Evolutionary conservation across 176 grass and related monocot species (phyloP).

Genomic region (Alloteropsis semialata): DNA sequence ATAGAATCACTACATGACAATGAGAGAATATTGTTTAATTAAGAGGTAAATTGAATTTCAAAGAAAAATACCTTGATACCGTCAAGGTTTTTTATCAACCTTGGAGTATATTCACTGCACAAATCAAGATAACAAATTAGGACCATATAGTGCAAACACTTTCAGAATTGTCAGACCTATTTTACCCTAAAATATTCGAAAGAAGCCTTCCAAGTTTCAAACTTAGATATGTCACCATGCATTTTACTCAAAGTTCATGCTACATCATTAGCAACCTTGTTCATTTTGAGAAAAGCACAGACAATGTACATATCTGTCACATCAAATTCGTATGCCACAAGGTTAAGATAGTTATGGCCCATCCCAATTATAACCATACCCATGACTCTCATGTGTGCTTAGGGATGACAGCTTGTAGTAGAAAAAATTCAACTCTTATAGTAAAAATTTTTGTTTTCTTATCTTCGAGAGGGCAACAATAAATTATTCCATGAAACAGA

Average conservation of each 20-base stretch:
- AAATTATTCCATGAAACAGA: not conserved
- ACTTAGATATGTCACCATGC: not conserved
- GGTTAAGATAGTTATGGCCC: not conserved
- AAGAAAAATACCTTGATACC: conserved; percentile 69
- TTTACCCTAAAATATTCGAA: not conserved
- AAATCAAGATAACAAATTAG: conserved; percentile 38
- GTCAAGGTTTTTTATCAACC: conserved; percentile 84
- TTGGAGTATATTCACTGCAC: conserved; percentile 95
- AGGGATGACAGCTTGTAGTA: conserved; percentile 3
- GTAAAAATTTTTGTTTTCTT: not conserved
- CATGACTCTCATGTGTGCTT: not conserved
- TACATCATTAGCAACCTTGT: not conserved
- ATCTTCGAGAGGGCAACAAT: not conserved
- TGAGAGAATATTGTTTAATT: not conserved
- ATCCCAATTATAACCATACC: not conserved
- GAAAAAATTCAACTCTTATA: conserved; percentile 22
- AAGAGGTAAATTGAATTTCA: conserved; percentile 14
- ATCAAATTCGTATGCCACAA: not conserved
- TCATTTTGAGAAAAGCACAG: not conserved
- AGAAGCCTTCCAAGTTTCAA: conserved; percentile 14
- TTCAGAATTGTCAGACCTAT: conserved; percentile 6
- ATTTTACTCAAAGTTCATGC: conserved; percentile 20
- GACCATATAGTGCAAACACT: not conserved
- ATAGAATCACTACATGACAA: conserved; percentile 13
- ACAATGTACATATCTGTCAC: not conserved